Base-by-base conservation (phyloP, 352 stramenopile species). In the Globisporangium emineosum region DNA sequence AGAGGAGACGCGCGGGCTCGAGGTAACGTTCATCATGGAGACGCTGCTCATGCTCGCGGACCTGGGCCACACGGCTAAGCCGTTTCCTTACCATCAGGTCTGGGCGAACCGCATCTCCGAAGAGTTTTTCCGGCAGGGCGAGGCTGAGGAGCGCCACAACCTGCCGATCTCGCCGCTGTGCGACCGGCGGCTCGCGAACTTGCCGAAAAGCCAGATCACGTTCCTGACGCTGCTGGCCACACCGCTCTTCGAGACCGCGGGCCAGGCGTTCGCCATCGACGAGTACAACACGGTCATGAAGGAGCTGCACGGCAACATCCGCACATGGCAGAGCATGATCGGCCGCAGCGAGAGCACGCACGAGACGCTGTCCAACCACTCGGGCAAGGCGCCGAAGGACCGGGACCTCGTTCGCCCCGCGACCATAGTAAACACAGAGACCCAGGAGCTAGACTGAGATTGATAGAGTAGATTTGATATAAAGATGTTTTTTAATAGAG, bases 11-110 rank as follows among this genome's bases (percentile, higher is more conserved):
- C 70, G 72, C 15, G 78, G 78, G 2, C 64, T 90, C 7, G 77
- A 90, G 35, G 68, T 90, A 10, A 73, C 73, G n/a, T 63, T 83
- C 12, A 82, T 88, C 47, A 89, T 87, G 86, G 83, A 85, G 72
- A 94, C 79, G 47, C 69, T 90, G 66, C 65, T 88, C 40, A 90
- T 90, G 81, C 67, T 90, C 12, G 51, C 79, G 42, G 81, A 90
- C 60, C 63, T 90, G 10, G 81, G 81, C 2, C 81, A 90, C 67
- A 86, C 79, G 3, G 75, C 74, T 37, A 88, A 90, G 59, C 79
- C 81, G 10, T 90, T 90, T 53, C 59, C 57, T 6, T 87, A 87
- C 45, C 81, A 90, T 19, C 67, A 88, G 53, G 64, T 63, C 2
- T 90, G 81, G 81, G 77, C 79, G 6, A 79, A 83, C 42, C 77